Conservation (phyloP, 2,329 filamentous ascomycete genomes). For the Lecanosticta acicola region DNA sequence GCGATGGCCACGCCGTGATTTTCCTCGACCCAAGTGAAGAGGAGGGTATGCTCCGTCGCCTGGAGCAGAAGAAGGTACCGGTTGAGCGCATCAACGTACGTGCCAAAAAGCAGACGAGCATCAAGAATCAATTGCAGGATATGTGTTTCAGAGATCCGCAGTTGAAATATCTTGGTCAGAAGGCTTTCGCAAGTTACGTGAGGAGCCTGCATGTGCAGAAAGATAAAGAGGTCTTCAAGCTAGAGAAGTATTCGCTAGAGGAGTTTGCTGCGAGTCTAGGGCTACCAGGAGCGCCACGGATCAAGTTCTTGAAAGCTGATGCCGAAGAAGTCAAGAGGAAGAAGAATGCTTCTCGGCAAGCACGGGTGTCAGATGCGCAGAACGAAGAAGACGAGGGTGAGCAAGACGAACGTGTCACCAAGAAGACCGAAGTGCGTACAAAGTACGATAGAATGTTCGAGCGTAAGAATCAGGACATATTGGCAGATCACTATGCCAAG, state of each 20-base stretch:
- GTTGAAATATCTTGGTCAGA: slow-evolving; percentile 90
- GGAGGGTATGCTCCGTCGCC: slow-evolving; percentile 75
- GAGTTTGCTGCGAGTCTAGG: slow-evolving; percentile 80
- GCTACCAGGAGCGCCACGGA: slow-evolving; percentile 82
- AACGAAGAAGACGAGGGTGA: slow-evolving; percentile 49
- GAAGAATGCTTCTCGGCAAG: slow-evolving; percentile 73
- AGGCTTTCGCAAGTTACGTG: slow-evolving; percentile 87
- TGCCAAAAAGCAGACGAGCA: slow-evolving; percentile 80
- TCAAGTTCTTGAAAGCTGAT: slow-evolving; percentile 87
- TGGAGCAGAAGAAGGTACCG: slow-evolving; percentile 85
- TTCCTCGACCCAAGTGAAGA: slow-evolving; percentile 93
- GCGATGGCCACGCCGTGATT: slow-evolving; percentile 77
- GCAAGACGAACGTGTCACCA: slow-evolving; percentile 41
- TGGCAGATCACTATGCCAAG: slow-evolving; percentile 90
- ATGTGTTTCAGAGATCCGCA: slow-evolving; percentile 95
- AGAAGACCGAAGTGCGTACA: slow-evolving; percentile 70
- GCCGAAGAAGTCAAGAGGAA: slow-evolving; percentile 78
- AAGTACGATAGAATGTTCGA: slow-evolving; percentile 99
- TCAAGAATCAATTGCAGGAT: slow-evolving; percentile 79
- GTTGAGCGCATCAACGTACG: slow-evolving; percentile 81
- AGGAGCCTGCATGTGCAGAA: slow-evolving; percentile 81
- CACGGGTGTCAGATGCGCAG: slow-evolving; percentile 55
- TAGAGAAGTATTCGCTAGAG: slow-evolving; percentile 77
- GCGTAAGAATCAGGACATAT: slow-evolving; percentile 86
- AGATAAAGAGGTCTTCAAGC: slow-evolving; percentile 84